These are phyloP conservation scores for Rhodotorula mucilaginosa DNA, from an alignment of 1,284 basidiomycete species.

Conservation along the genomic window DNA sequence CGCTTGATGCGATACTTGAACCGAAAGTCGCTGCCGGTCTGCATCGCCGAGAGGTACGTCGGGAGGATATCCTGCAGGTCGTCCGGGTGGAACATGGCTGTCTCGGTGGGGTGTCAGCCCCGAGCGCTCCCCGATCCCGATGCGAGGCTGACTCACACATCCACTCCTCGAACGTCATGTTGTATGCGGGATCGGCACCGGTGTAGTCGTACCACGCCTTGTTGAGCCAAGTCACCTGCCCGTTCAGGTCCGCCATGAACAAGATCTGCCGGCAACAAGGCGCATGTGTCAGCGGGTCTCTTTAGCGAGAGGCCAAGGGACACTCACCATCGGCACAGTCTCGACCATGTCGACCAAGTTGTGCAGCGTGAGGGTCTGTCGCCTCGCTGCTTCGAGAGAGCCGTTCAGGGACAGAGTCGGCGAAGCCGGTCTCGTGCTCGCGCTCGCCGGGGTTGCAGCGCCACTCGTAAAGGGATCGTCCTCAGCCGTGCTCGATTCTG, in stretches of 20 bases:
- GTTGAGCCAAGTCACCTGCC: conserved; percentile 24
- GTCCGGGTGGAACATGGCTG: conserved; percentile 20
- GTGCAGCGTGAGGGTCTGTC: neutral
- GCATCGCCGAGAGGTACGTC: conserved; percentile 14
- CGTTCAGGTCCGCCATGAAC: conserved; percentile 18
- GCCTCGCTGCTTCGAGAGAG: neutral
- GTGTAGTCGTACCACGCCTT: conserved; percentile 21
- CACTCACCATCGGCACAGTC: conserved; percentile 5
- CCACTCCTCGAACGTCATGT: conserved; percentile 12
- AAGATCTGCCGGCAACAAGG: neutral
- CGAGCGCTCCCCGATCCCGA: no score
- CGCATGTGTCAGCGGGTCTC: no score
- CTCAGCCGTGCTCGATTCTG: no score
- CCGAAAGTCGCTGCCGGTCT: conserved; percentile 10
- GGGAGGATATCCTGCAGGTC: conserved; percentile 16
- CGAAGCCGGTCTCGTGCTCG: neutral
- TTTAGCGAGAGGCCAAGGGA: neutral
- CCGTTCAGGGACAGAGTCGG: neutral
- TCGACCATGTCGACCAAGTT: conserved; percentile 15
- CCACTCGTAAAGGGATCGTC: no score
- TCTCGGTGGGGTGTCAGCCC: no score
- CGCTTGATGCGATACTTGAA: conserved; percentile 46
- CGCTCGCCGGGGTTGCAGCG: no score
- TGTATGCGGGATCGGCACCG: neutral
- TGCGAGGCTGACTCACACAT: neutral